Percentiles rank a stretch among this genome's conserved stretches.
These are phyloP conservation scores for Pyrenophora seminiperda DNA, from an alignment of 2,329 filamentous ascomycete genomes.

Conservation along the genomic window DNA sequence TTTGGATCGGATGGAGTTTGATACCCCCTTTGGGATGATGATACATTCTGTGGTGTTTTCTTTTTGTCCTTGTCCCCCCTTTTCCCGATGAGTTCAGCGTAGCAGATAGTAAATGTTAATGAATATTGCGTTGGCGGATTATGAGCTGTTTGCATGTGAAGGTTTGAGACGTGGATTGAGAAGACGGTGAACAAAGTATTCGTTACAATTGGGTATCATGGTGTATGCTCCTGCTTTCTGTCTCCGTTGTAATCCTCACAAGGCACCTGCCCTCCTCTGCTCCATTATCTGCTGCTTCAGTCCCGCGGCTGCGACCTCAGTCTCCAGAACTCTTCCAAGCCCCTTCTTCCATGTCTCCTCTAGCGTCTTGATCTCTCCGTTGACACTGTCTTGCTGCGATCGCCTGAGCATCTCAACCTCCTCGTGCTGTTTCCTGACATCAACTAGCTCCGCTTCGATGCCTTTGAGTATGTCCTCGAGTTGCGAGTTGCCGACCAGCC, in stretches of 20 bases:
- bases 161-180: no score
- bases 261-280: slow-evolving; percentile 41
- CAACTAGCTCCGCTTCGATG: slow-evolving; percentile 76
- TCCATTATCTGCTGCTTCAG: slow-evolving; percentile 55
- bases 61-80: no score
- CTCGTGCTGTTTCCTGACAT: slow-evolving; percentile 71
- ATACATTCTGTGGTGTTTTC: not conserved
- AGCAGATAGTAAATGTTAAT: no score
- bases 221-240: not conserved
- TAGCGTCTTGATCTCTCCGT: slow-evolving; percentile 72
- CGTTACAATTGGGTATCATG: slow-evolving; percentile 13
- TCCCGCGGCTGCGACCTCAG: slow-evolving; percentile 80
- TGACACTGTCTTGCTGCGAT: slow-evolving; percentile 70
- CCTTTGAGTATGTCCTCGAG: slow-evolving; percentile 72
- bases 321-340: slow-evolving; percentile 80
- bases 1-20: not conserved
- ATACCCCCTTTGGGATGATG: not conserved
- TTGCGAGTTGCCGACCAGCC: slow-evolving; percentile 84
- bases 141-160: no score
- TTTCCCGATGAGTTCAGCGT: no score
- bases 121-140: no score
- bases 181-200: not conserved
- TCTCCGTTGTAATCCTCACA: slow-evolving; percentile 18
- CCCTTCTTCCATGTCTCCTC: slow-evolving; percentile 81
- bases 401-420: slow-evolving; percentile 72